These are phyloP conservation scores for Millerozyma miso DNA, from an alignment of 805 yeast genomes.

Conservation along the genomic window DNA sequence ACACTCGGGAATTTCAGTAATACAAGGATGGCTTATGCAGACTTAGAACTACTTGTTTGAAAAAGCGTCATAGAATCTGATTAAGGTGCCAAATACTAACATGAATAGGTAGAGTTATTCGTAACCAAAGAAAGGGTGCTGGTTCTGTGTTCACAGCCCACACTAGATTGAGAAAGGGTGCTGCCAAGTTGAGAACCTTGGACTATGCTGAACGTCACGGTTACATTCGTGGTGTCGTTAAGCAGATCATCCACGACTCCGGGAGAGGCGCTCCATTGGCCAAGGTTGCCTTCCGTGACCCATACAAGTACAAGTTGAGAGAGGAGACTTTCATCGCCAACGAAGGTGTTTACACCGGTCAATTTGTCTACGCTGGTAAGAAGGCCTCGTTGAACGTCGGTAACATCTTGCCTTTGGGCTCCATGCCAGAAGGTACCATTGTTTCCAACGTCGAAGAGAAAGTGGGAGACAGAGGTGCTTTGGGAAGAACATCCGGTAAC, in stretches of 20 bases:
- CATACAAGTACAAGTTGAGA: conserved; percentile 96
- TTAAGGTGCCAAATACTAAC: conserved; percentile 6
- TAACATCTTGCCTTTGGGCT: conserved; percentile 93
- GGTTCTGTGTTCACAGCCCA: conserved; percentile 99
- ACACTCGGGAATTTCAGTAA: too few species aligned
- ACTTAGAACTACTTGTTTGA: background rate
- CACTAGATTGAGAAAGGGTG: conserved; percentile 99
- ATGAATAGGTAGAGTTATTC: conserved; percentile 92
- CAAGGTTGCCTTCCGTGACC: conserved; percentile 98
- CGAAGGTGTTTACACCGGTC: conserved; percentile 99
- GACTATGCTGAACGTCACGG: conserved; percentile 99
- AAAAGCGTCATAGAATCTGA: background rate
- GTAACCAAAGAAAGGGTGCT: conserved; percentile 99
- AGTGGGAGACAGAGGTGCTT: conserved; percentile 99
- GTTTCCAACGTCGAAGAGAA: conserved; percentile 97
- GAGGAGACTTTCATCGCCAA: conserved; percentile 98
- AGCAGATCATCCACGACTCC: conserved; percentile 98
- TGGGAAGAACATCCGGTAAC: conserved; percentile 99
- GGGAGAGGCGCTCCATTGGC: conserved; percentile 99
- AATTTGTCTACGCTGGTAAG: conserved; percentile 98
- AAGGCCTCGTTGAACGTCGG: conserved; percentile 96
- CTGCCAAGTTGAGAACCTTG: conserved; percentile 98
- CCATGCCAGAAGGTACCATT: conserved; percentile 99
- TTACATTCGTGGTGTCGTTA: conserved; percentile 98
- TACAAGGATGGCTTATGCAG: background rate